These are phyloP conservation scores for Ammopiptanthus mongolicus DNA, from an alignment of 306 rosid genomes.

Conservation along the genomic window DNA sequence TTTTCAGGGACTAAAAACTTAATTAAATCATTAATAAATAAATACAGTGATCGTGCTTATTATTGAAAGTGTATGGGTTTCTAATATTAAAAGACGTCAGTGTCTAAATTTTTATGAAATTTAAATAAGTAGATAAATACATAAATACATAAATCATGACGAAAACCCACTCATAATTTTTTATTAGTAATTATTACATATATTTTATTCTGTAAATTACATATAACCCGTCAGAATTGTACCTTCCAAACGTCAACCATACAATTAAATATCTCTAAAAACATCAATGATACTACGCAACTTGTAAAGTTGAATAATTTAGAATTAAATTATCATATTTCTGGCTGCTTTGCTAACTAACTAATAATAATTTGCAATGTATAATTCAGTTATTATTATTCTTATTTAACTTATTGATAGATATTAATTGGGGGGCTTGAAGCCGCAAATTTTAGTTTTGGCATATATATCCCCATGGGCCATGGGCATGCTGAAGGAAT, in stretches of 20 bases:
- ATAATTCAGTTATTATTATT: neutral
- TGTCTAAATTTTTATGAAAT: neutral
- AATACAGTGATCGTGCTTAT: neutral
- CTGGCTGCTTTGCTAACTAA: neutral
- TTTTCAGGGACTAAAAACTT: too few species aligned
- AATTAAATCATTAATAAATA: neutral
- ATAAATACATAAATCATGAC: too few species aligned
- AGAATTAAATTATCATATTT: neutral
- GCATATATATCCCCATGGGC: too few species aligned
- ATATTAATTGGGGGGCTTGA: neutral
- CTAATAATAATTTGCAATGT: neutral
- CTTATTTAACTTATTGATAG: neutral
- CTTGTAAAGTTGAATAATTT: neutral
- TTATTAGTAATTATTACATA: neutral
- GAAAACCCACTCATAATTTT: neutral
- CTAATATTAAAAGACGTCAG: neutral
- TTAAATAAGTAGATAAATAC: too few species aligned
- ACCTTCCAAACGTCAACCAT: neutral
- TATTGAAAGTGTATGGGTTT: neutral
- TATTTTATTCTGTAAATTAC: neutral
- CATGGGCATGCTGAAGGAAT: neutral
- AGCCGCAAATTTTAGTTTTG: slow-evolving; percentile 19
- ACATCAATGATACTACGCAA: neutral
- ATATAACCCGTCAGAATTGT: neutral
- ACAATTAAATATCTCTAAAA: neutral